These are phyloP conservation scores for Fusarium tupiense DNA, from an alignment of 2,329 filamentous ascomycete genomes.

Conservation along the genomic window DNA sequence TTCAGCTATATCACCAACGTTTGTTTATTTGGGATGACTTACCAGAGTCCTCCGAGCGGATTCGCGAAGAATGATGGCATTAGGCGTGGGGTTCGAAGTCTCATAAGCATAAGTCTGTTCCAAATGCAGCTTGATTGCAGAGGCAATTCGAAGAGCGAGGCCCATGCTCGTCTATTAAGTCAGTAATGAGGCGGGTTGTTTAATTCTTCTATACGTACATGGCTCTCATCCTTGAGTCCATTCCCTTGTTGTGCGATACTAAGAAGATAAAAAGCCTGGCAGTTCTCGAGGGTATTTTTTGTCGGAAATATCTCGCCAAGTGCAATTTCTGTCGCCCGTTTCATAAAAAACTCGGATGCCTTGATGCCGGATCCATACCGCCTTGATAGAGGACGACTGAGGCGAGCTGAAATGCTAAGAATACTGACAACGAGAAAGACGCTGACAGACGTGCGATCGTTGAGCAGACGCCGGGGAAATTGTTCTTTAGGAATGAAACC, in stretches of 20 bases:
- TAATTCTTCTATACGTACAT: constrained; percentile 51
- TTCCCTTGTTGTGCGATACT: constrained; percentile 68
- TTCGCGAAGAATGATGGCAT: constrained; percentile 60
- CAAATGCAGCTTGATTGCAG: constrained; percentile 63
- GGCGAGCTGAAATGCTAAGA: constrained; percentile 65
- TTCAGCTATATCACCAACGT: constrained; percentile 1
- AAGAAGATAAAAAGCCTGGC: constrained; percentile 67
- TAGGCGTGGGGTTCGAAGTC: constrained; percentile 53
- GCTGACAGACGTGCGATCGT: constrained; percentile 59
- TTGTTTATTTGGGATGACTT: constrained; percentile 36
- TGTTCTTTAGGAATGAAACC: constrained; percentile 66
- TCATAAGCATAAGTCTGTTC: constrained; percentile 61
- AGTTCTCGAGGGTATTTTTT: constrained; percentile 61
- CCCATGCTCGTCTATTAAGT: constrained; percentile 62
- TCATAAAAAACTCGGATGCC: constrained; percentile 64
- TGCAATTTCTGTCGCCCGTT: constrained; percentile 59
- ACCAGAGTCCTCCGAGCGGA: constrained; percentile 67
- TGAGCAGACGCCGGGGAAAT: constrained; percentile 59
- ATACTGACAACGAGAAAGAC: constrained; percentile 65
- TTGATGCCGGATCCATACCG: constrained; percentile 61
- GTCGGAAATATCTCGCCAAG: constrained; percentile 59
- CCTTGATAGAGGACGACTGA: constrained; percentile 59
- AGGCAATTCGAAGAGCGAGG: constrained; percentile 65
- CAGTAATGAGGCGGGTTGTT: not conserved
- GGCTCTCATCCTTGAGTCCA: constrained; percentile 62